Evolutionary conservation across 139 green algal genomes (phyloP).

Genomic region (Raphidocelis subcapitata): DNA sequence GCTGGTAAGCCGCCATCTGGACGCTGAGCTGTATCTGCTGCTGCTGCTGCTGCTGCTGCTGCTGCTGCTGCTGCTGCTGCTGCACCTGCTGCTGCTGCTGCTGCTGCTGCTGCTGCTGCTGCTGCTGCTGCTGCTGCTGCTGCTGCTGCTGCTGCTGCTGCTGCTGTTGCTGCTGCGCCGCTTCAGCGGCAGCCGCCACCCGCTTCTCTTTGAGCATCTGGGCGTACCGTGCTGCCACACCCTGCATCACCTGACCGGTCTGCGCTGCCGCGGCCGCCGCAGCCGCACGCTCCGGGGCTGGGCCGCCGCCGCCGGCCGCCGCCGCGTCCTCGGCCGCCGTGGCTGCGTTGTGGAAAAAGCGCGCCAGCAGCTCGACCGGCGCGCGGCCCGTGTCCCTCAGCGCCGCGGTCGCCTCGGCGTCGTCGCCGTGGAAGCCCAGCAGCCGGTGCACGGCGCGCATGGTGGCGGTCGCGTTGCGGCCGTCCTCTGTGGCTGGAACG

Average conservation of each 20-base stretch:
- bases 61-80: not conserved
- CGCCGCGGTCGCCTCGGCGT: no score
- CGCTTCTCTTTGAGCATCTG: no score
- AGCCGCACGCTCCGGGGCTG: not conserved
- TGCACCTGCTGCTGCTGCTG: conserved; percentile 2
- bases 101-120: not conserved
- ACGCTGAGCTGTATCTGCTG: no score
- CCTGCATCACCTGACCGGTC: not conserved
- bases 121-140: not conserved
- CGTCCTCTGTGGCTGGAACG: no score
- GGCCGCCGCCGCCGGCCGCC: not conserved
- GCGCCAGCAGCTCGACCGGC: no score
- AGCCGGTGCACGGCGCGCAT: no score
- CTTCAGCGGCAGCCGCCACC: not conserved
- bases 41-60: conserved; percentile 11
- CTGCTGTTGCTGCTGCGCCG: not conserved
- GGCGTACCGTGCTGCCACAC: not conserved
- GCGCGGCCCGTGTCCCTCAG: no score
- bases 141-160: not conserved
- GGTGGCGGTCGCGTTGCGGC: no score
- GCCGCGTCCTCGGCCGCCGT: no score
- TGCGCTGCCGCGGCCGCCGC: not conserved
- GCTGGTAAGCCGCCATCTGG: no score
- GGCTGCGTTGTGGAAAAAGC: no score
- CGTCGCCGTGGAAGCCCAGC: no score